phyloP scores from a whole-genome alignment of 2,329 filamentous ascomycete genomes.

The Xylaria arbuscula region DNA sequence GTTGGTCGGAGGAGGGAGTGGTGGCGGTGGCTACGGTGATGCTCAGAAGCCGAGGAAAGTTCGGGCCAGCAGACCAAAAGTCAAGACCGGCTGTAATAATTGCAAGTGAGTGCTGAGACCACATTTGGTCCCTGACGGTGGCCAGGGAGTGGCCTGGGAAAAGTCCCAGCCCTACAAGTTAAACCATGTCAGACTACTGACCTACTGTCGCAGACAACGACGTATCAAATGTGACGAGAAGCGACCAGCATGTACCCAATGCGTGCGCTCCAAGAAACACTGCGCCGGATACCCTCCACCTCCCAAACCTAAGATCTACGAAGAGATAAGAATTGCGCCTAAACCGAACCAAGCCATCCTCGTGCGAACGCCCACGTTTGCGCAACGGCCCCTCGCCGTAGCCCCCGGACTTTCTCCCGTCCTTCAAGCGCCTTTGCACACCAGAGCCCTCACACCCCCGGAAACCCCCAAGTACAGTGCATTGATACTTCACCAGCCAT shows the following conservation, averaged over 20 bases:
- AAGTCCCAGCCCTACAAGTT: neutral
- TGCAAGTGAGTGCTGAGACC: slow-evolving; percentile 69
- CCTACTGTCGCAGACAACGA: slow-evolving; percentile 58
- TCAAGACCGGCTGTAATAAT: slow-evolving; percentile 73
- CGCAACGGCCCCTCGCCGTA: slow-evolving; percentile 18
- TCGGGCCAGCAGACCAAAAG: slow-evolving; percentile 68
- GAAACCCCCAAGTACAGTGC: slow-evolving; percentile 49
- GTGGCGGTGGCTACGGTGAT: slow-evolving; percentile 40
- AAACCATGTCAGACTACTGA: slow-evolving; percentile 19
- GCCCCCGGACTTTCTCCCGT: slow-evolving; percentile 27
- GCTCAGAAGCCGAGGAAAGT: slow-evolving; percentile 55
- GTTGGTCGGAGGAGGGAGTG: slow-evolving; percentile 17
- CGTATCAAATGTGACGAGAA: slow-evolving; percentile 75
- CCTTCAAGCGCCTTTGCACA: neutral
- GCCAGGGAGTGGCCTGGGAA: neutral
- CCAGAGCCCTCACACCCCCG: slow-evolving; percentile 48
- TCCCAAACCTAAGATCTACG: slow-evolving; percentile 58
- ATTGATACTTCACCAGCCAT: slow-evolving; percentile 57
- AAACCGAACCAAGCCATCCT: slow-evolving; percentile 35
- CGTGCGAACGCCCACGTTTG: slow-evolving; percentile 19
- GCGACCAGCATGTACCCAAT: slow-evolving; percentile 70
- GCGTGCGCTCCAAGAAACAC: slow-evolving; percentile 65
- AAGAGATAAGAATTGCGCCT: slow-evolving; percentile 54
- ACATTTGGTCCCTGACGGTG: slow-evolving; percentile 7
- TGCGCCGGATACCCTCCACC: slow-evolving; percentile 73